Percentiles rank a stretch among this genome's conserved stretches.
phyloP scores from a whole-genome alignment of 306 rosid species.

The Medicago truncatula region DNA sequence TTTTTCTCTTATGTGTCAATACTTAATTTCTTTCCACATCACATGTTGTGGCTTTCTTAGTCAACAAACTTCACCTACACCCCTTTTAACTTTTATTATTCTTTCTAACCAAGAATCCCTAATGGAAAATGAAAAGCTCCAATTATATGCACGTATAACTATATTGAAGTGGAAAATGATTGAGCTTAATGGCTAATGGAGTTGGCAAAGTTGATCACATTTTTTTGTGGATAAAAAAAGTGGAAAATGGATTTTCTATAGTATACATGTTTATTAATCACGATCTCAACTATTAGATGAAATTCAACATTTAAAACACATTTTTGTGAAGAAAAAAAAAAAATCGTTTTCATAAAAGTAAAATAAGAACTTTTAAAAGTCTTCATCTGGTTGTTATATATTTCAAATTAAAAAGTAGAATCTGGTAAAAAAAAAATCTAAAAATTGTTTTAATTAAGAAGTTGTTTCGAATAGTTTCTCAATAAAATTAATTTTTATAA shows the following conservation, averaged over 20 bases:
- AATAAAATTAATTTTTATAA: too few species aligned
- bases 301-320: background rate
- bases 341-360: too few species aligned
- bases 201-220: background rate
- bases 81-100: conserved; percentile 9
- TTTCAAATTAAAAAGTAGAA: too few species aligned
- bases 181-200: background rate
- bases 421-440: too few species aligned
- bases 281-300: background rate
- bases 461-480: too few species aligned
- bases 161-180: conserved; percentile 1
- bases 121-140: conserved; percentile 35
- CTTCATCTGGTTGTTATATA: too few species aligned
- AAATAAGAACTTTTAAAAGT: too few species aligned
- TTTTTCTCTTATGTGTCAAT: background rate
- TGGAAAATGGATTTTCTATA: background rate
- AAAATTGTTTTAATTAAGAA: too few species aligned
- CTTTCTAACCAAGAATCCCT: background rate
- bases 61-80: conserved; percentile 49
- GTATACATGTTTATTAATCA: background rate
- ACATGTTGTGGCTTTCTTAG: conserved; percentile 65
- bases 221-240: background rate
- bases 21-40: conserved; percentile 49
- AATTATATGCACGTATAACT: conserved; percentile 31
- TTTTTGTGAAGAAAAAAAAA: too few species aligned